These are phyloP conservation scores for Aspergillus leporis DNA, from an alignment of 495 filamentous ascomycete genomes.

Conservation along the genomic window DNA sequence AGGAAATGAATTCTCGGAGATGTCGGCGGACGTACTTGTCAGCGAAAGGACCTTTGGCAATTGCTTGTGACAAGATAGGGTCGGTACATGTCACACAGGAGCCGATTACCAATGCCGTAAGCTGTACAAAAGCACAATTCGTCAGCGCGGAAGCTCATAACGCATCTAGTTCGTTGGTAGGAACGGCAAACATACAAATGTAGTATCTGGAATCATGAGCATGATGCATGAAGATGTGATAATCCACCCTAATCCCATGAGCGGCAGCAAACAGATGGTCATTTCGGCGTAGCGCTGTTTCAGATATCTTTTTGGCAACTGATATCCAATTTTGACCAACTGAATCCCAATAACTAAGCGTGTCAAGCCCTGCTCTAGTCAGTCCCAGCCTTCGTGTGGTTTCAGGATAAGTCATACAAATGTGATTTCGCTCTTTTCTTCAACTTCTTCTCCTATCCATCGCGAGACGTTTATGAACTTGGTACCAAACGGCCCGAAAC, in stretches of 20 bases:
- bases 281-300: slow-evolving; percentile 28
- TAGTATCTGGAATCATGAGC: slow-evolving; percentile 34
- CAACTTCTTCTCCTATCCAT: slow-evolving; percentile 41
- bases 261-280: slow-evolving; percentile 39
- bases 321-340: slow-evolving; percentile 40
- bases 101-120: slow-evolving; percentile 59
- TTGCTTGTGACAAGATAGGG: slow-evolving; percentile 59
- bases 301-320: slow-evolving; percentile 37
- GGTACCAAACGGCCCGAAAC: slow-evolving; percentile 50
- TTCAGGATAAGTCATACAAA: slow-evolving; percentile 28
- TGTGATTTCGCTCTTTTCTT: slow-evolving; percentile 45
- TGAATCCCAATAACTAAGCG: slow-evolving; percentile 58
- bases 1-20: slow-evolving; percentile 62
- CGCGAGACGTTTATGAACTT: slow-evolving; percentile 46
- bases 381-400: neutral
- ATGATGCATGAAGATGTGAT: slow-evolving; percentile 37
- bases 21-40: slow-evolving; percentile 58
- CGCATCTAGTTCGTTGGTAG: neutral
- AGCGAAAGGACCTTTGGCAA: slow-evolving; percentile 62
- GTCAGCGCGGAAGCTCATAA: slow-evolving; percentile 15
- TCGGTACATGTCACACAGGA: slow-evolving; percentile 64
- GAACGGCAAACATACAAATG: slow-evolving; percentile 28
- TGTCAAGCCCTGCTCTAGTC: slow-evolving; percentile 36
- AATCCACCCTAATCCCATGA: slow-evolving; percentile 41
- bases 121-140: slow-evolving; percentile 28